Evolutionary conservation across 148 eudicot species (phyloP), one percentile per base, ranked within the genome.

Genomic region (Vaccinium darrowii): DNA sequence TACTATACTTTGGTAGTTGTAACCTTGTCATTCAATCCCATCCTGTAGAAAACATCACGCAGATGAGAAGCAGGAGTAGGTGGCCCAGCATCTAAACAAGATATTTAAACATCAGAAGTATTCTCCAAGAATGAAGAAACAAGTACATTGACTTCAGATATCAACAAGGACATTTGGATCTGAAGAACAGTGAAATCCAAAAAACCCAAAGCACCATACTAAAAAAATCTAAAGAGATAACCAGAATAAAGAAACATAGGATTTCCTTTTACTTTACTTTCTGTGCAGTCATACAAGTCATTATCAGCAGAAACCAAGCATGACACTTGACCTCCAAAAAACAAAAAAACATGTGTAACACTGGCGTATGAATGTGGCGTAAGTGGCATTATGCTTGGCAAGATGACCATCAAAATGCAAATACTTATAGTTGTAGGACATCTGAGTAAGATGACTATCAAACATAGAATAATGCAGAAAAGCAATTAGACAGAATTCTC

Each of bases 1-100:
- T 30, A 21, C 60, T 3, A 74, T 14, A 65, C 0, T 23, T 87
- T 62, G 74, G 72, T 52, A 36, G 77, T 76, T 36, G 14, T 52
- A 81, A 97, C 99, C 99, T 94, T 95, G 79, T 97, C 99, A 89
- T 88, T 85, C 85, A 97, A 85, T 84, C 98, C 99, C 99, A 97
- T 97, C 88, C 99, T 87, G 86, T 95, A 93, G 85, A 97, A 97
- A 86, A 97, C 98, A 71, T 91, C 92, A 43, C 99, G 99, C 78
- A 97, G 89, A 92, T 97, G 99, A 90, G 89, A 81, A 90, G 96
- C 96, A 88, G 99, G 99, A 83, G 96, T 91, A 85, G 99, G 96
- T 15, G 99, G 99, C 2, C 98, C 99, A 79, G 99, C 99, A 94
- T 92, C 99, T 95, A 85, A 71, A 69, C 83, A 85, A 60, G 65